Evolutionary conservation across 1,284 basidiomycete species (phyloP).

Genomic region (Hypsizygus ulmarius): DNA sequence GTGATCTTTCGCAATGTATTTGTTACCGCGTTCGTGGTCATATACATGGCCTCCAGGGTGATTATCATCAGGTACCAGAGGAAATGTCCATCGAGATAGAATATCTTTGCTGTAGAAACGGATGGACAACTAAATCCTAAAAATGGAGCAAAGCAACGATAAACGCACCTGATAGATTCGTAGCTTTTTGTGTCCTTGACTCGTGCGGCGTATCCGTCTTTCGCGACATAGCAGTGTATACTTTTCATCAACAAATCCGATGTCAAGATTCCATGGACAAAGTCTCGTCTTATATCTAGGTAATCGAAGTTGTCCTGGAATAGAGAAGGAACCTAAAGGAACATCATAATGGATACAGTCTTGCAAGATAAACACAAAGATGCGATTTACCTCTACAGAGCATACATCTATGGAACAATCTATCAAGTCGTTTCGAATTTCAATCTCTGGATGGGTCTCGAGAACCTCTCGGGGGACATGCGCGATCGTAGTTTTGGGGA

Average conservation of each 20-base stretch:
- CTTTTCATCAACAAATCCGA: constrained; percentile 95
- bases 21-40: constrained; percentile 81
- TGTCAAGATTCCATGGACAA: constrained; percentile 94
- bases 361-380: neutral
- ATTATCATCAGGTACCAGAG: constrained; percentile 91
- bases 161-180: constrained; percentile 73
- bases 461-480: constrained; percentile 71
- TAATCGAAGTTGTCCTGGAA: constrained; percentile 99
- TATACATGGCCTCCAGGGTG: constrained; percentile 80
- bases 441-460: constrained; percentile 67
- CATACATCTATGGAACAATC: constrained; percentile 91
- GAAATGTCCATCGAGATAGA: constrained; percentile 90
- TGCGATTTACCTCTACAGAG: constrained; percentile 71
- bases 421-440: constrained; percentile 83
- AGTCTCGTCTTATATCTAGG: constrained; percentile 86
- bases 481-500: constrained; percentile 57
- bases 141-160: neutral
- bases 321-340: constrained; percentile 81
- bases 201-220: constrained; percentile 85
- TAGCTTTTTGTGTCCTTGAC: constrained; percentile 90
- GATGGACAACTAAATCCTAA: constrained; percentile 2
- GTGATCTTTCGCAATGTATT: constrained; percentile 78
- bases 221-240: constrained; percentile 86
- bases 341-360: neutral
- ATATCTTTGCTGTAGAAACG: constrained; percentile 75